Percentiles rank a stretch among this genome's conserved stretches.
These are phyloP conservation scores for Spirogloea muscicola DNA, from an alignment of 139 green algal genomes.

Conservation along the genomic window DNA sequence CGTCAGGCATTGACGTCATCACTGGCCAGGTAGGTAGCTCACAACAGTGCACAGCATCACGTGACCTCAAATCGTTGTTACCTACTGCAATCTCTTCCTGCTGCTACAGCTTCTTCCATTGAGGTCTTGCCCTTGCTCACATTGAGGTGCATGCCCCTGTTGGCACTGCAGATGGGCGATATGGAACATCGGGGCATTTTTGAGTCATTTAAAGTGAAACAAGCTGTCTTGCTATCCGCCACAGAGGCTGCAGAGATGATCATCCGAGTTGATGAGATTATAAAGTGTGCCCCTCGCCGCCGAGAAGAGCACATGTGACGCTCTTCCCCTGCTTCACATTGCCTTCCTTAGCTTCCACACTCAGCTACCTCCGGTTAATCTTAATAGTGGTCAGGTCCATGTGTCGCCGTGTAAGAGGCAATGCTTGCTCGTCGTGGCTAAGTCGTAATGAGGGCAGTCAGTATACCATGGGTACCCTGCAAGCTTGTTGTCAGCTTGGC, in stretches of 20 bases:
- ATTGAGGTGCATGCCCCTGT: not conserved
- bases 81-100: too few relatives aligned
- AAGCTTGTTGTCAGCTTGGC: too few relatives aligned
- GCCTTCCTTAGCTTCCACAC: too few relatives aligned
- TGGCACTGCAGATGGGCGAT: slow-evolving; percentile 29
- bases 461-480: too few relatives aligned
- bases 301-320: slow-evolving; percentile 48
- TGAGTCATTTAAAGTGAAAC: slow-evolving; percentile 52
- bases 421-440: too few relatives aligned
- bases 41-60: too few relatives aligned
- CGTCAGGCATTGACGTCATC: slow-evolving; percentile 34
- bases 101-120: not conserved
- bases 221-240: slow-evolving; percentile 76
- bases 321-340: too few relatives aligned
- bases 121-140: not conserved
- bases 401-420: too few relatives aligned
- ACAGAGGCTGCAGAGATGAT: slow-evolving; percentile 99
- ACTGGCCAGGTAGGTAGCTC: slow-evolving; percentile 26
- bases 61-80: too few relatives aligned
- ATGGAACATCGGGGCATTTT: slow-evolving; percentile 44
- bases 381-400: too few relatives aligned
- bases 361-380: too few relatives aligned
- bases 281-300: slow-evolving; percentile 81
- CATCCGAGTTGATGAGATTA: slow-evolving; percentile 96
- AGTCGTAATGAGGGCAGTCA: too few relatives aligned